A percentile compares a stretch with the other conserved stretches of the same genome.
Conservation (phyloP, 768 basidiomycete species). For the Tylopilus subfusipes region DNA sequence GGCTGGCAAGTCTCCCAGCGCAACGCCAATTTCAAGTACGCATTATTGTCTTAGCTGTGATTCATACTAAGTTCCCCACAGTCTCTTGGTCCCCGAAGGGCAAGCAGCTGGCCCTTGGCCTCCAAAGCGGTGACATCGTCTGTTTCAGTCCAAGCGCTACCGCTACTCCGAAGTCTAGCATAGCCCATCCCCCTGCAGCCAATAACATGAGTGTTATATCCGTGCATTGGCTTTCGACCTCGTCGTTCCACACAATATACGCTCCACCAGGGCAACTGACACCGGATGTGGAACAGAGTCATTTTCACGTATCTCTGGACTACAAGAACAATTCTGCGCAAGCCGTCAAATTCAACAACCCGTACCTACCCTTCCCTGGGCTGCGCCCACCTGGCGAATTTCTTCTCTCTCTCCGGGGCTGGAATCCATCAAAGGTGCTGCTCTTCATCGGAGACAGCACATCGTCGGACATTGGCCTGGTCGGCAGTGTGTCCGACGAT, state of each 20-base stretch:
- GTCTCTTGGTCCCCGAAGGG: conserved; percentile 87
- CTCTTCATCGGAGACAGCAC: conserved; percentile 48
- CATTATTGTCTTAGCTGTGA: conserved; percentile 7
- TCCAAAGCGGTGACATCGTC: conserved; percentile 68
- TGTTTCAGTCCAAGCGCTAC: conserved; percentile 60
- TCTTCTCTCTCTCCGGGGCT: conserved; percentile 36
- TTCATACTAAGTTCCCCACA: conserved; percentile 28
- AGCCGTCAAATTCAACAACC: conserved; percentile 38
- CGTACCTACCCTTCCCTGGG: conserved; percentile 44
- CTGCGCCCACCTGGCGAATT: conserved; percentile 45
- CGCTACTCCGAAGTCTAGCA: conserved; percentile 50
- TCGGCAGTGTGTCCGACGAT: conserved; percentile 33
- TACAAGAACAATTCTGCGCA: conserved; percentile 37
- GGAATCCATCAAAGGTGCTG: conserved; percentile 43
- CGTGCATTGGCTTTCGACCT: conserved; percentile 63
- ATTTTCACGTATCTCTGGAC: conserved; percentile 42
- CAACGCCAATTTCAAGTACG: conserved; percentile 59
- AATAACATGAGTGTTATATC: conserved; percentile 46
- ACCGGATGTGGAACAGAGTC: conserved; percentile 41
- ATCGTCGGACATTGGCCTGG: conserved; percentile 47
- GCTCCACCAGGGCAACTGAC: conserved; percentile 39
- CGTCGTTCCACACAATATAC: conserved; percentile 67
- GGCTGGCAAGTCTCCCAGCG: conserved; percentile 44
- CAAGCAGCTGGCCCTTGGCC: conserved; percentile 75
- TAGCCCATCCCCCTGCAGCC: conserved; percentile 53